Conservation (phyloP, 371 early-diverging fungal species). For the Circinella umbellata region DNA sequence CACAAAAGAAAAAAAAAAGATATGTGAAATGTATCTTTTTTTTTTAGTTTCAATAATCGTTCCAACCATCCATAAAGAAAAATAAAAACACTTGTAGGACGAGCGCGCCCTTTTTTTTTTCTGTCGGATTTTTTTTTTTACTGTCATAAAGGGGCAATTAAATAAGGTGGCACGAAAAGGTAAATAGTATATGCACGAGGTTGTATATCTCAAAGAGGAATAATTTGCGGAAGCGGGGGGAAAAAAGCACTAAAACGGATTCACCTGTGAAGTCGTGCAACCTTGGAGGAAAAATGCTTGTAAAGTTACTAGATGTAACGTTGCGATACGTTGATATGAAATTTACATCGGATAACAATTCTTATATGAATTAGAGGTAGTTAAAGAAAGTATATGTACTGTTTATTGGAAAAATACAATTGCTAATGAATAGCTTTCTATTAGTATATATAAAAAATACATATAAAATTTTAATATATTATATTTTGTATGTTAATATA, state of each 20-base stretch:
- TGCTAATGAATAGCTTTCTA: too few species aligned
- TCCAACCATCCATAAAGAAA: neutral
- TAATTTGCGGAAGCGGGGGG: slow-evolving; percentile 11
- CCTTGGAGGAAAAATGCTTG: neutral
- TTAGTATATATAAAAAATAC: too few species aligned
- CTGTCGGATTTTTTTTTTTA: slow-evolving; percentile 1
- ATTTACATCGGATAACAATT: too few species aligned
- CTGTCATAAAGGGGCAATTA: slow-evolving; percentile 10
- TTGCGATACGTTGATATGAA: neutral
- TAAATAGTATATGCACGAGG: slow-evolving; percentile 2
- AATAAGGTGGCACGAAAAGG: slow-evolving; percentile 10
- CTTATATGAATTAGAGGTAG: too few species aligned
- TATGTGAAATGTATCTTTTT: neutral
- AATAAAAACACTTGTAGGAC: neutral
- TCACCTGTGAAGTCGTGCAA: neutral
- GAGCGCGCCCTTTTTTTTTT: neutral
- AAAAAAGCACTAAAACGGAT: neutral
- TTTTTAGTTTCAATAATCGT: too few species aligned
- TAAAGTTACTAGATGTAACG: neutral
- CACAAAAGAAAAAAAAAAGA: neutral
- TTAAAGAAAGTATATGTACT: too few species aligned
- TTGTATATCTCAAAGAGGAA: neutral
- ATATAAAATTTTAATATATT: too few species aligned
- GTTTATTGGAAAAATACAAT: too few species aligned
- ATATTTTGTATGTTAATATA: too few species aligned